A percentile compares a stretch with the other conserved stretches of the same genome.
Evolutionary conservation across 2,329 filamentous ascomycete genomes (phyloP).

Genomic region (Pseudonectria buxi): DNA sequence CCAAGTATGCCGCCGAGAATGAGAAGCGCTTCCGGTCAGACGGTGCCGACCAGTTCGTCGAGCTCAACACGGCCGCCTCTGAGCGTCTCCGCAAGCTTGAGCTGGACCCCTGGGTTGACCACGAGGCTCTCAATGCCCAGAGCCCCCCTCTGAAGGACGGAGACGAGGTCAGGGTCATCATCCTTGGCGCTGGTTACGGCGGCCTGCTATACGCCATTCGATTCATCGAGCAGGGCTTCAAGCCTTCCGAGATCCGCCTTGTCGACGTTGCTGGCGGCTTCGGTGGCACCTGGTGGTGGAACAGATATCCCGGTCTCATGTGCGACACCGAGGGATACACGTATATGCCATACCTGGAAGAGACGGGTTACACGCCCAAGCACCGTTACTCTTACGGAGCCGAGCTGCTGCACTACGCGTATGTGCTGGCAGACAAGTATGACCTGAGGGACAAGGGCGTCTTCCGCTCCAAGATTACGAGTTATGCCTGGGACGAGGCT

Average conservation of each 20-base stretch:
- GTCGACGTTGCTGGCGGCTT: constrained; percentile 36
- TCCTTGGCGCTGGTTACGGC: constrained; percentile 28
- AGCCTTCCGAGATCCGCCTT: constrained; percentile 28
- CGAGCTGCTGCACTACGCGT: constrained; percentile 37
- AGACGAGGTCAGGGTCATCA: constrained; percentile 22
- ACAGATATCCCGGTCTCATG: constrained; percentile 16
- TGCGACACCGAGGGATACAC: constrained; percentile 4
- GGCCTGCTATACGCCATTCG: constrained; percentile 22
- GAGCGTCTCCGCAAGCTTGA: constrained; percentile 15
- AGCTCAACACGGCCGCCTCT: constrained; percentile 14
- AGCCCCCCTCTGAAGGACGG: constrained; percentile 18
- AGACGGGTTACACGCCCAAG: constrained; percentile 45
- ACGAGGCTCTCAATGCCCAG: constrained; percentile 24
- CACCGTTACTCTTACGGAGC: constrained; percentile 38
- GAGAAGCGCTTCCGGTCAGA: constrained; percentile 24
- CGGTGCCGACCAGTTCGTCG: constrained; percentile 23
- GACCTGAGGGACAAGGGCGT: constrained; percentile 28
- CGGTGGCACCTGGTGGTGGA: constrained; percentile 46
- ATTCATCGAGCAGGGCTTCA: constrained; percentile 13
- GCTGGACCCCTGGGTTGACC: constrained; percentile 28
- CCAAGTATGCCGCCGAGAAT: constrained; percentile 28
- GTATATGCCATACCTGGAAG: constrained; percentile 4
- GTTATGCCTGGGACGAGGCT: constrained; percentile 41
- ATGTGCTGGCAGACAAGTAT: constrained; percentile 36
- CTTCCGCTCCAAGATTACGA: constrained; percentile 36